Conservation (phyloP, 495 filamentous ascomycete species). For the Pyrenula aspistea region DNA sequence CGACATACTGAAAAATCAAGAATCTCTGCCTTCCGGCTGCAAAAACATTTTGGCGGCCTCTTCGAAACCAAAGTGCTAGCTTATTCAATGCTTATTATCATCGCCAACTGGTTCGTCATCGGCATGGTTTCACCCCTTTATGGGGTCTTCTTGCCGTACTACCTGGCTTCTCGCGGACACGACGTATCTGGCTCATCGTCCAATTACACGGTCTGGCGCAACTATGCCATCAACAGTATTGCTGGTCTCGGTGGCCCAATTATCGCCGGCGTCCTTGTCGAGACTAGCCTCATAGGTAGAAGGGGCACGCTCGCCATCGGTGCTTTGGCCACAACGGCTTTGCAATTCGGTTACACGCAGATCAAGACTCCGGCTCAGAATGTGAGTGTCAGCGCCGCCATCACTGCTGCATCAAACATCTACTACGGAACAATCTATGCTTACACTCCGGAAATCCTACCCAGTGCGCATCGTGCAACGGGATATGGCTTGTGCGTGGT, state of each 20-base stretch:
- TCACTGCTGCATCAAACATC: conserved; percentile 29
- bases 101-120: conserved; percentile 26
- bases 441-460: conserved; percentile 32
- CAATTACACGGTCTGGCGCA: conserved; percentile 32
- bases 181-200: conserved; percentile 11
- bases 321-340: conserved; percentile 25
- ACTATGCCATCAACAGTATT: conserved; percentile 32
- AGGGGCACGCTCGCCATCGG: conserved; percentile 26
- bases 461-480: conserved; percentile 28
- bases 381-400: conserved; percentile 25
- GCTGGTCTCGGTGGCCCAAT: conserved; percentile 25
- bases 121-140: conserved; percentile 23
- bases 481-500: conserved; percentile 29
- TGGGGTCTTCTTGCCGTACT: conserved; percentile 23
- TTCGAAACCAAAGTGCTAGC: conserved; percentile 15
- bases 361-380: conserved; percentile 27
- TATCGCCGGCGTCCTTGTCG: conserved; percentile 24
- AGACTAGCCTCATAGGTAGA: conserved; percentile 20
- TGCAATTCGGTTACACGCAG: conserved; percentile 33
- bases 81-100: conserved; percentile 18
- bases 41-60: conserved; percentile 16
- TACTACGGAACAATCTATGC: conserved; percentile 36
- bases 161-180: conserved; percentile 20
- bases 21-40: conserved; percentile 18
- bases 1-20: conserved; percentile 18